Evolutionary conservation across 2,329 filamentous ascomycete genomes (phyloP).

Genomic region (Coniochaeta prunicola): DNA sequence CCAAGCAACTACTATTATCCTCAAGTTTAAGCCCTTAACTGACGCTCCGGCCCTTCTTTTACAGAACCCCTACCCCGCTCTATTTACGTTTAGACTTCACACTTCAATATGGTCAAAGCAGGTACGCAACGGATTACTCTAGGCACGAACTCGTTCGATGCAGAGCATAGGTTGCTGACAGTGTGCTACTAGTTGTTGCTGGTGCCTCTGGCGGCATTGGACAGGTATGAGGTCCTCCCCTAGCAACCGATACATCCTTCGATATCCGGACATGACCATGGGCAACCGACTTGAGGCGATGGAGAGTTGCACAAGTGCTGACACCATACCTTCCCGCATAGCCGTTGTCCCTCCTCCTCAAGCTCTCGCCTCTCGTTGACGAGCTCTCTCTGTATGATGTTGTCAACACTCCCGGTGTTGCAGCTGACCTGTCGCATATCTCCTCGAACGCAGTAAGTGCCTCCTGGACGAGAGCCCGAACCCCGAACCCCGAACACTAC

Average conservation of each 20-base stretch:
- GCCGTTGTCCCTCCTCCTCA: constrained; percentile 94
- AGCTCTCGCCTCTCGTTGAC: constrained; percentile 79
- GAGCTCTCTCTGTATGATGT: constrained; percentile 99
- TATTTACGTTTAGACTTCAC: neutral
- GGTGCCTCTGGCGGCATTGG: constrained; percentile 98
- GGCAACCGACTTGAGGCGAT: constrained; percentile 12
- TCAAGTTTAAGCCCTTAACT: neutral
- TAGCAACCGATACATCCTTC: neutral
- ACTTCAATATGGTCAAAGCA: constrained; percentile 30
- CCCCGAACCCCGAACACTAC: neutral
- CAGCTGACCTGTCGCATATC: constrained; percentile 95
- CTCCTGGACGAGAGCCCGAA: neutral
- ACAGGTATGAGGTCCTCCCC: constrained; percentile 56
- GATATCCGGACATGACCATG: neutral
- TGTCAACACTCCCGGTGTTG: constrained; percentile 95
- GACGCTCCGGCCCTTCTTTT: neutral
- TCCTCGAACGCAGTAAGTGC: constrained; percentile 68
- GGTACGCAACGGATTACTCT: constrained; percentile 16
- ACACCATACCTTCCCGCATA: constrained; percentile 27
- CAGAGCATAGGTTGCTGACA: constrained; percentile 7
- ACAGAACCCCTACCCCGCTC: constrained; percentile 16
- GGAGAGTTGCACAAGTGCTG: constrained; percentile 3
- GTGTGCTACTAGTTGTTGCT: constrained; percentile 64
- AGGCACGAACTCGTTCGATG: constrained; percentile 4
- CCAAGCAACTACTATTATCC: neutral